Conservation (phyloP, 2,329 filamentous ascomycete species). For the Fusarium setosum region DNA sequence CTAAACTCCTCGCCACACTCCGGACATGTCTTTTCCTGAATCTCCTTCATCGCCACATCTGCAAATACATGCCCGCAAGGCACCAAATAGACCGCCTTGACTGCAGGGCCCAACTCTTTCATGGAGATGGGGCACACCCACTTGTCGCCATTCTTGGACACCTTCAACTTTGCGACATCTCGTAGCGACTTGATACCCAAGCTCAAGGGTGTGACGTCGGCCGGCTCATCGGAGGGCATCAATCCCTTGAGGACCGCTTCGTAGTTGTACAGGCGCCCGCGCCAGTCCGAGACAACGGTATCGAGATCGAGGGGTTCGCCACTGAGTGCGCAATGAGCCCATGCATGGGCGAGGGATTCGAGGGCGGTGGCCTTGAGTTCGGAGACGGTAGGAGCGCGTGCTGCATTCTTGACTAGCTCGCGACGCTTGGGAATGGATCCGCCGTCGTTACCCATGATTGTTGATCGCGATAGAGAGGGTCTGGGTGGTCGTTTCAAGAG, state of each 20-base stretch:
- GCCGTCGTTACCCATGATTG: constrained; percentile 95
- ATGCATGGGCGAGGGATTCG: constrained; percentile 87
- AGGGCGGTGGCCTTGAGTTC: constrained; percentile 90
- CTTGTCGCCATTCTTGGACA: constrained; percentile 63
- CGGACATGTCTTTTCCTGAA: constrained; percentile 71
- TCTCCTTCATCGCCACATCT: constrained; percentile 84
- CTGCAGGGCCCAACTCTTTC: constrained; percentile 83
- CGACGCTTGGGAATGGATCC: constrained; percentile 95
- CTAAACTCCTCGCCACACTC: constrained; percentile 83
- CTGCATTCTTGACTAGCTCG: constrained; percentile 95
- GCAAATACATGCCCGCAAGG: constrained; percentile 97
- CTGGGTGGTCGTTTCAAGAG: background rate
- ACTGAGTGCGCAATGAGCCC: constrained; percentile 90
- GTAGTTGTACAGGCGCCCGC: constrained; percentile 93
- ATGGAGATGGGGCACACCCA: constrained; percentile 90
- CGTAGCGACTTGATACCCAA: constrained; percentile 81
- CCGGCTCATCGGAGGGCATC: constrained; percentile 70
- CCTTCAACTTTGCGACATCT: constrained; percentile 89
- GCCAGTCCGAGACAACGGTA: constrained; percentile 85
- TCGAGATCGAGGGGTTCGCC: constrained; percentile 75
- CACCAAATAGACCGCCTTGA: constrained; percentile 88
- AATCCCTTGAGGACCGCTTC: constrained; percentile 80
- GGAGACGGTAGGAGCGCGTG: constrained; percentile 81
- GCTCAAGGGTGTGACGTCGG: constrained; percentile 55
- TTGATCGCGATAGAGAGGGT: background rate